phyloP scores from a whole-genome alignment of 331 rosid species.

The Stylosanthes scabra region DNA sequence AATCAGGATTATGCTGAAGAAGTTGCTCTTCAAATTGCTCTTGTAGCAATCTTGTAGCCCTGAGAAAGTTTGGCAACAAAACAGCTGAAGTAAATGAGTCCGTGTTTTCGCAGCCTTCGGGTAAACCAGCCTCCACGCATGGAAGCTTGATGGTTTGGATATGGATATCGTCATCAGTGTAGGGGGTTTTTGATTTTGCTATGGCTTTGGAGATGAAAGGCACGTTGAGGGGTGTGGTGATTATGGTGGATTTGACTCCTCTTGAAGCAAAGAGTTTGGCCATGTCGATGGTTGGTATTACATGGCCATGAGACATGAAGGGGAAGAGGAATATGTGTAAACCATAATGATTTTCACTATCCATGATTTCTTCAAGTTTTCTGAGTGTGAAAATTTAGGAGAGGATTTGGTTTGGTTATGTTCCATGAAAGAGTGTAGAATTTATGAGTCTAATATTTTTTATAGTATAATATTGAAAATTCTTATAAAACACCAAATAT shows the following conservation, averaged over 20 bases:
- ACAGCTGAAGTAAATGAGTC: slow-evolving; percentile 16
- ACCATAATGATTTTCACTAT: neutral
- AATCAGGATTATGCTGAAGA: slow-evolving; percentile 36
- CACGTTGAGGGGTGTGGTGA: slow-evolving; percentile 53
- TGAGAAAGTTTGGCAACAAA: neutral
- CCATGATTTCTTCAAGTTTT: neutral
- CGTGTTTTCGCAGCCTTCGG: slow-evolving; percentile 41
- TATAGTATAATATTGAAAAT: too few species aligned
- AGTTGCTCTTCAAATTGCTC: slow-evolving; percentile 38
- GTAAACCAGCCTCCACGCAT: slow-evolving; percentile 42
- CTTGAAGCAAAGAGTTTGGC: slow-evolving; percentile 53
- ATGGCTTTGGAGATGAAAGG: slow-evolving; percentile 44
- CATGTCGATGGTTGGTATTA: slow-evolving; percentile 54
- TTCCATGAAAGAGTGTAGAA: too few species aligned
- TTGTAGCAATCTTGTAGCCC: slow-evolving; percentile 23
- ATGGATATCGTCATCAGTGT: neutral
- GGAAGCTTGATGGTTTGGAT: slow-evolving; percentile 47
- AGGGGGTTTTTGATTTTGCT: slow-evolving; percentile 3
- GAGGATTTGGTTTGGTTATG: too few species aligned
- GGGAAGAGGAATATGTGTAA: slow-evolving; percentile 59
- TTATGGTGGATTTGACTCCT: slow-evolving; percentile 47
- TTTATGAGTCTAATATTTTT: too few species aligned
- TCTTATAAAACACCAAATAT: too few species aligned
- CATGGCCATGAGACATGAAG: slow-evolving; percentile 51
- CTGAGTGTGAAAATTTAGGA: too few species aligned